Percentiles rank a stretch among this genome's conserved stretches.
Conservation (phyloP, 139 green algal genomes). For the Chlamydomonas incerta region DNA sequence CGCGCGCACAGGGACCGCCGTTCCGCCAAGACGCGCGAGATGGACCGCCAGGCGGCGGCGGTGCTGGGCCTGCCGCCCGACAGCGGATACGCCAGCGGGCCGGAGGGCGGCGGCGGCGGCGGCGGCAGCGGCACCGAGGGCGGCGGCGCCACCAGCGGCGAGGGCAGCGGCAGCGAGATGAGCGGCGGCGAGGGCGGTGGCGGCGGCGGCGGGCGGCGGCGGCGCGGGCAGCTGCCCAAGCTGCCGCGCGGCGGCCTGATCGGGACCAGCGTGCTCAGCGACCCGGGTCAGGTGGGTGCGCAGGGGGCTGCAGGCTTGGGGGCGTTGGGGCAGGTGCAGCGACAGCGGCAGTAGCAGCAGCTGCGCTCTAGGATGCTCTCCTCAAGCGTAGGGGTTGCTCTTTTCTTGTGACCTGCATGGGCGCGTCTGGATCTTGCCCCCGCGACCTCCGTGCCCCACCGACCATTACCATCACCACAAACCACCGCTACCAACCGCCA, state of each 20-base stretch:
- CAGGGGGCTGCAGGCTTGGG: neutral
- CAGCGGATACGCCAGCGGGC: neutral
- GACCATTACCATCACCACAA: no score
- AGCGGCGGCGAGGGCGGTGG: neutral
- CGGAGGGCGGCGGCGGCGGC: neutral
- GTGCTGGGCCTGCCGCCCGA: constrained; percentile 13
- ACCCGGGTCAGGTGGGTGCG: constrained; percentile 23
- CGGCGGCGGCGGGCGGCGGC: constrained; percentile 1
- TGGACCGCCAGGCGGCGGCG: constrained; percentile 20
- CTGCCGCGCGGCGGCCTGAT: constrained; percentile 27
- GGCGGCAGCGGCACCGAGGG: neutral
- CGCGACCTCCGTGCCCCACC: no score
- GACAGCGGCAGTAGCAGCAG: no score
- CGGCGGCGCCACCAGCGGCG: neutral
- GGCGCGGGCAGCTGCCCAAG: neutral
- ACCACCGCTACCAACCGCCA: no score
- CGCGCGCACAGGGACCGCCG: constrained; percentile 21
- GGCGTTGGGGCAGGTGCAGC: neutral
- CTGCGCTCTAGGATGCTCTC: no score
- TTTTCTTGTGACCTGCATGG: no score
- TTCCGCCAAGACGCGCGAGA: constrained; percentile 5
- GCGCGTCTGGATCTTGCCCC: no score
- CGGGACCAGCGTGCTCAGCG: constrained; percentile 24
- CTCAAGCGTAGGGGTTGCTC: no score
- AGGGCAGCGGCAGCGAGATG: neutral